phyloP scores from a whole-genome alignment of 148 eudicot genomes.

The Chenopodium suecicum region DNA sequence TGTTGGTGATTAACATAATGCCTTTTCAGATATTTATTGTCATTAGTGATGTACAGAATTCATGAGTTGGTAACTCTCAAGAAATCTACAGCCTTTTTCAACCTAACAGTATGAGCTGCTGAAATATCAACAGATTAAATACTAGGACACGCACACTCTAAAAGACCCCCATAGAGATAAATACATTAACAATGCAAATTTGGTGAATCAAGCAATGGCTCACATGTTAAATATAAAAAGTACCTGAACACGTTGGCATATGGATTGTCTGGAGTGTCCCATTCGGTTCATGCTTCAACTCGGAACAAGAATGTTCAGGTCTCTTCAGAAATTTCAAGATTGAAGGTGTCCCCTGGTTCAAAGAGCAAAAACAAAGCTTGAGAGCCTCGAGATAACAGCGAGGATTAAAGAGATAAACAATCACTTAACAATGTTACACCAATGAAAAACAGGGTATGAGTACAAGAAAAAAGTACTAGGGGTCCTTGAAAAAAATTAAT shows the following conservation, averaged over 20 bases:
- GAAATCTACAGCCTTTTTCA: not conserved
- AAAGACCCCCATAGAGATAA: not conserved
- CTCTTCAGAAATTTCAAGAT: conserved; percentile 63
- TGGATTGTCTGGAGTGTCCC: conserved; percentile 24
- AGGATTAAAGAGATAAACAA: conserved; percentile 10
- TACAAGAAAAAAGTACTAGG: too few relatives aligned
- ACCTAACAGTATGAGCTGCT: not conserved
- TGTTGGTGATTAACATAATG: too few relatives aligned
- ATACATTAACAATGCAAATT: not conserved
- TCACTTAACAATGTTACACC: not conserved
- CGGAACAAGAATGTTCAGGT: conserved; percentile 29
- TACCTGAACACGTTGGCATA: conserved; percentile 50
- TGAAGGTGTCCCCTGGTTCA: conserved; percentile 57
- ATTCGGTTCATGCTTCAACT: conserved; percentile 32
- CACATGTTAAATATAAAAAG: not conserved
- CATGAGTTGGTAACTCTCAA: not conserved
- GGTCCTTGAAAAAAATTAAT: not conserved
- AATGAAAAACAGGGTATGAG: not conserved
- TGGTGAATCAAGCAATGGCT: not conserved
- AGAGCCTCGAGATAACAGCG: not conserved
- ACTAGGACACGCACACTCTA: not conserved
- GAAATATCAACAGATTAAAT: not conserved
- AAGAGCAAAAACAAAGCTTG: conserved; percentile 13
- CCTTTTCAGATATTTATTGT: too few relatives aligned
- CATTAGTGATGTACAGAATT: too few relatives aligned